A percentile compares a stretch with the other conserved stretches of the same genome.
Evolutionary conservation across 2,329 filamentous ascomycete genomes (phyloP).

Genomic region (Pseudogymnoascus sp.): DNA sequence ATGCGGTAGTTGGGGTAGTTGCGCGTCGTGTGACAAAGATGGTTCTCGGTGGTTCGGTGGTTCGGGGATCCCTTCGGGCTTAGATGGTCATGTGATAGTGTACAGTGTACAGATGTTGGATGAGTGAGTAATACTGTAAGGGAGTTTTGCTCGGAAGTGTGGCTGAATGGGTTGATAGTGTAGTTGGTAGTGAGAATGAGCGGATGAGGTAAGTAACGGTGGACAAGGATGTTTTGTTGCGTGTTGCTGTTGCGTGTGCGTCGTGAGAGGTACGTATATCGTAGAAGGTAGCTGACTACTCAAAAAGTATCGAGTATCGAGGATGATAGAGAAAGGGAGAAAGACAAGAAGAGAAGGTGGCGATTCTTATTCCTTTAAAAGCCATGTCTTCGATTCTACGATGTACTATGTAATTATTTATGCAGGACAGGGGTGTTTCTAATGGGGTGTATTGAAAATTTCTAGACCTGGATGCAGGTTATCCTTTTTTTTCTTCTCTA

Average conservation of each 20-base stretch:
- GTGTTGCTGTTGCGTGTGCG: neutral
- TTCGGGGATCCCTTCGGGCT: neutral
- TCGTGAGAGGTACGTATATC: neutral
- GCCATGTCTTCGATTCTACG: neutral
- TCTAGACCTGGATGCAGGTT: neutral
- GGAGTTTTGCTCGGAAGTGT: too few relatives aligned
- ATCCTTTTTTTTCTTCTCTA: neutral
- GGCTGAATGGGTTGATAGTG: neutral
- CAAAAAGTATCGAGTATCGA: neutral
- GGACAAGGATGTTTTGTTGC: neutral
- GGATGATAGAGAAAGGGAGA: neutral
- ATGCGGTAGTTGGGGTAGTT: neutral
- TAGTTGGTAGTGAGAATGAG: neutral
- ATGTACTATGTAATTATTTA: neutral
- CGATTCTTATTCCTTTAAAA: neutral
- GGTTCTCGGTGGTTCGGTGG: neutral
- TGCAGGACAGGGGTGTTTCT: neutral
- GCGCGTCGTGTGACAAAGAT: slow-evolving; percentile 3
- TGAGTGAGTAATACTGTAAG: too few relatives aligned
- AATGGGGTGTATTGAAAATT: neutral
- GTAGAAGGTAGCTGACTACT: neutral
- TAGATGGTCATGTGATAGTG: neutral
- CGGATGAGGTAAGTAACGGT: neutral
- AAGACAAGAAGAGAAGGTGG: neutral
- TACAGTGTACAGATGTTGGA: neutral